Base-by-base conservation (phyloP, 257 asterid genomes). In the Cruciata laevipes region DNA sequence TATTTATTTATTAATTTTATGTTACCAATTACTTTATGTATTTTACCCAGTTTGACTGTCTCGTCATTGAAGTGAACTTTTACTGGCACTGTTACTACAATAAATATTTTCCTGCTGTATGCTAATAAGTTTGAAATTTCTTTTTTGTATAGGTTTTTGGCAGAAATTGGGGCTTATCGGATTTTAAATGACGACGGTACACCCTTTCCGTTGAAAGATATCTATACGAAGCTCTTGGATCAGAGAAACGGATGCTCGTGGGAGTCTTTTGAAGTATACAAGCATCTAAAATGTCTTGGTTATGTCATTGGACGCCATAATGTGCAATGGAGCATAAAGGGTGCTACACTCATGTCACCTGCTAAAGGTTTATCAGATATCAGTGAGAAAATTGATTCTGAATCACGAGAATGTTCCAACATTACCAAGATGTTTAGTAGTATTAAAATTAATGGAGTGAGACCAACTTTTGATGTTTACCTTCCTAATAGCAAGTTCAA, bases 201-300 rank as follows among this genome's bases (percentile, higher is more conserved):
- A 3, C 78, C 75, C 49, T 68, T 93, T 76, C 18, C 82, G 51
- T 68, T 90, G 14, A 77, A 74, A 31, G 85, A 83, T 52, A 62
- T 90, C 60, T 86, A 86, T 61, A 66, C 32, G 63, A 88, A 81
- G 75, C 9, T 86, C 52, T 67, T 80, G 49, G 84, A 81, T 73
- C 73, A 76, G 71, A 76, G 60, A 71, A 75, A 61, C 69, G 80
- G 86, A 42, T 84, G 83, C 78, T 81, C 86, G 53, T 90, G 89
- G 92, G 97, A 85, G 72, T 81, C 87, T 56, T 84, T 84, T 67
- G 90, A 90, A 75, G 95, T 75, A 20, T 93, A 90, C 68, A 80
- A 85, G 55, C 90, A 84, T 79, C 77, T 90, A 33, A 93, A 90
- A 77, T 72, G 77, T 81, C 97, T 93, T 38, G 99, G 97, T 69